phyloP scores from a whole-genome alignment of 208 protist species.

The Acanthamoeba divionensis region DNA sequence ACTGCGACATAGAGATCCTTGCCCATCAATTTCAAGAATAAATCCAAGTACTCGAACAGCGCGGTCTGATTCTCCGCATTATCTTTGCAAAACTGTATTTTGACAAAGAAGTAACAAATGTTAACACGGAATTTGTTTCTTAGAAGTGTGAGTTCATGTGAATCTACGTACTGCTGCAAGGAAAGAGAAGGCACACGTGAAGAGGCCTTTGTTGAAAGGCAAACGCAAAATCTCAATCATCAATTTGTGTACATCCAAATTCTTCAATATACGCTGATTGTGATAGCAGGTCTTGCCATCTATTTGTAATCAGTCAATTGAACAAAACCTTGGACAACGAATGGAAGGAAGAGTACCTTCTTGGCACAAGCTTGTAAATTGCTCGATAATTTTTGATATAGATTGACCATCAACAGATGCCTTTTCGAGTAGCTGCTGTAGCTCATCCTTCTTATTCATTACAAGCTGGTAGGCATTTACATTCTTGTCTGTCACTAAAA shows the following conservation, averaged over 20 bases:
- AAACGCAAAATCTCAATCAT: neutral
- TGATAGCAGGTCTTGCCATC: too few relatives aligned
- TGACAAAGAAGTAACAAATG: too few relatives aligned
- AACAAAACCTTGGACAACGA: too few relatives aligned
- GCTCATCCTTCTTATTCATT: neutral
- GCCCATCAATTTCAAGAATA: conserved; percentile 28
- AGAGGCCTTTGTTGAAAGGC: conserved; percentile 9
- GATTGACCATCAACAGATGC: neutral
- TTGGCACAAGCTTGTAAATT: neutral
- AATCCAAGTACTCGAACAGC: conserved; percentile 42
- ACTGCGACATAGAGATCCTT: neutral
- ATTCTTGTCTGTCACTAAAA: conserved; percentile 22
- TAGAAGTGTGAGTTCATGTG: too few relatives aligned
- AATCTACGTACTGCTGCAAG: neutral
- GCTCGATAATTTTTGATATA: neutral
- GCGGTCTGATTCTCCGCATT: conserved; percentile 27
- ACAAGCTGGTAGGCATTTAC: conserved; percentile 24
- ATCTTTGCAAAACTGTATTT: conserved; percentile 50
- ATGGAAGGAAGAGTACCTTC: neutral
- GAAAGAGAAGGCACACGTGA: neutral
- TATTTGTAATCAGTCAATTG: too few relatives aligned
- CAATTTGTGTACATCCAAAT: conserved; percentile 6
- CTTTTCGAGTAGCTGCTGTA: neutral
- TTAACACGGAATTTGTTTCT: too few relatives aligned
- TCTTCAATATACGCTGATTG: conserved; percentile 42